phyloP scores from a whole-genome alignment of 78 protist genomes.

The Goniomonas avonlea region DNA sequence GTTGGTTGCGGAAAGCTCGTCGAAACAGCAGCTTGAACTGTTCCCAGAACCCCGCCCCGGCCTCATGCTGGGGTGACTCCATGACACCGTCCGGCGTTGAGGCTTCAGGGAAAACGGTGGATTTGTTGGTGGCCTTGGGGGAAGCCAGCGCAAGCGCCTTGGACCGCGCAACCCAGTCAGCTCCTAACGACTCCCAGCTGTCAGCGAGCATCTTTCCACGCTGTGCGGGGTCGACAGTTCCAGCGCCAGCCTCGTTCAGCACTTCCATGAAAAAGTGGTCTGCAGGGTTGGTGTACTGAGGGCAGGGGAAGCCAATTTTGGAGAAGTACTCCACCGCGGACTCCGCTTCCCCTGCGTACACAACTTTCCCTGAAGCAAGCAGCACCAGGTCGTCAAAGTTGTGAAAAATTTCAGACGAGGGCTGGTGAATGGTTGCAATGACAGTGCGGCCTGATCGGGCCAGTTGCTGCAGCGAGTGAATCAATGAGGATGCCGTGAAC shows the following conservation, averaged over 20 bases:
- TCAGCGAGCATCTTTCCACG: too few relatives aligned
- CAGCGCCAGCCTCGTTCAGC: background rate
- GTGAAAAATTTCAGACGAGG: conserved; percentile 23
- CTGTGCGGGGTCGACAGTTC: too few relatives aligned
- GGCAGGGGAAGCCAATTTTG: conserved; percentile 37
- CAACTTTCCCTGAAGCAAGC: conserved; percentile 20
- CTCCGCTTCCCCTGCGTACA: conserved; percentile 6
- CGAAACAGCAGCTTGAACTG: conserved; percentile 5
- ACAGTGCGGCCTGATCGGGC: conserved; percentile 33
- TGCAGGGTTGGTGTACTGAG: conserved; percentile 36
- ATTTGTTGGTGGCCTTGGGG: background rate
- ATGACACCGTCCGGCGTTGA: too few relatives aligned
- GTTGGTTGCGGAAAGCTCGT: conserved; percentile 7
- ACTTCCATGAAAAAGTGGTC: conserved; percentile 15
- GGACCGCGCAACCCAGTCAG: too few relatives aligned
- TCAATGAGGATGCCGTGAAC: background rate
- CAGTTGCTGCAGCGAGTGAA: conserved; percentile 1
- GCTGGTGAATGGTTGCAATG: conserved; percentile 42
- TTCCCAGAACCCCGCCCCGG: background rate
- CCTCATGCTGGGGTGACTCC: too few relatives aligned
- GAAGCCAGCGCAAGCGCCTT: background rate
- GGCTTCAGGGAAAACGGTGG: background rate
- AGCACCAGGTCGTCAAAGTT: conserved; percentile 15
- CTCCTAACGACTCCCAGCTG: too few relatives aligned
- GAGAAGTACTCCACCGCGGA: conserved; percentile 1